Evolutionary conservation across 2,329 filamentous ascomycete species (phyloP).

Genomic region (Ilyonectria robusta): DNA sequence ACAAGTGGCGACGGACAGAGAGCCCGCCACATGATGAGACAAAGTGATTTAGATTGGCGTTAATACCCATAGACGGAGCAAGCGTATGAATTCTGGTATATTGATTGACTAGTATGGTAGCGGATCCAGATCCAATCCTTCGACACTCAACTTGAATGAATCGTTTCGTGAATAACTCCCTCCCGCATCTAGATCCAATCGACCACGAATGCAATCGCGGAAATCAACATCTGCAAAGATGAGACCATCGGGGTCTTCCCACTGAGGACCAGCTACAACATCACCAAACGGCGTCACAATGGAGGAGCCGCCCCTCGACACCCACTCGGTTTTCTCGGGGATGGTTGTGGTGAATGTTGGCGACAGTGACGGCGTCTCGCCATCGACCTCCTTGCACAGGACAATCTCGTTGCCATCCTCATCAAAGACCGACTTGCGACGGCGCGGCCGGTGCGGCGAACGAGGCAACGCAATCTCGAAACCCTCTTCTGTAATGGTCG

Average conservation of each 20-base stretch:
- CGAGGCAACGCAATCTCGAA: conserved; percentile 62
- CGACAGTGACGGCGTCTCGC: conserved; percentile 2
- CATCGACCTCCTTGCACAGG: conserved; percentile 47
- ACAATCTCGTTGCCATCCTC: conserved; percentile 71
- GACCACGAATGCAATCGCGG: conserved; percentile 86
- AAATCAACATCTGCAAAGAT: conserved; percentile 84
- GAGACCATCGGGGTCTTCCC: conserved; percentile 81
- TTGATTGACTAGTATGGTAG: conserved; percentile 62
- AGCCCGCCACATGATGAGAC: conserved; percentile 40
- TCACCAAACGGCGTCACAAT: conserved; percentile 86
- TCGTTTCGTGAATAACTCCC: conserved; percentile 87
- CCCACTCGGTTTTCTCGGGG: conserved; percentile 59
- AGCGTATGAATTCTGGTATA: background rate
- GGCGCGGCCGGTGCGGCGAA: conserved; percentile 41
- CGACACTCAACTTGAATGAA: conserved; percentile 72
- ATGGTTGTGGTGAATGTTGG: conserved; percentile 23
- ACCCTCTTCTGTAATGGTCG: conserved; percentile 62
- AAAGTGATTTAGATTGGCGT: conserved; percentile 35
- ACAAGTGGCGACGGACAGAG: conserved; percentile 46
- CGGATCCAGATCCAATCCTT: conserved; percentile 70
- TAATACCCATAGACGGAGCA: conserved; percentile 31
- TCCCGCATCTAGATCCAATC: conserved; percentile 86
- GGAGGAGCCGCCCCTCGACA: conserved; percentile 84
- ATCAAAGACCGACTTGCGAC: conserved; percentile 62
- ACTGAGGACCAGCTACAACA: conserved; percentile 84